phyloP scores from a whole-genome alignment of 495 filamentous ascomycete species.

The Evansstolkia leycettana region DNA sequence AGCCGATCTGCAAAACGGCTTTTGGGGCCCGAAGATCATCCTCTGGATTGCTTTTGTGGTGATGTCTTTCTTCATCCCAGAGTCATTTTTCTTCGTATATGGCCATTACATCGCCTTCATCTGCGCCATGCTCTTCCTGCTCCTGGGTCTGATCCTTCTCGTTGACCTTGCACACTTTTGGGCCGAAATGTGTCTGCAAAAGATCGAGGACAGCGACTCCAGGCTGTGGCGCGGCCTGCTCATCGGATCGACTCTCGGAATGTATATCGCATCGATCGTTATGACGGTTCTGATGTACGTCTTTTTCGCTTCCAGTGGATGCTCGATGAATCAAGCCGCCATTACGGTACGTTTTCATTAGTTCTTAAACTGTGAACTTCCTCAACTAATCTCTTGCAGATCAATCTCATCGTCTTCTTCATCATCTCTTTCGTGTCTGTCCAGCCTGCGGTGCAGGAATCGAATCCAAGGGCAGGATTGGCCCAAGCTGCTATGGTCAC shows the following conservation, averaged over 20 bases:
- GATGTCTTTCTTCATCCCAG: slow-evolving; percentile 87
- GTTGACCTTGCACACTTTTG: slow-evolving; percentile 96
- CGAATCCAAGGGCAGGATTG: slow-evolving; percentile 84
- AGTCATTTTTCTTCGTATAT: slow-evolving; percentile 90
- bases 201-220: slow-evolving; percentile 86
- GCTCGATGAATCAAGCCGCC: slow-evolving; percentile 85
- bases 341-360: slow-evolving; percentile 45
- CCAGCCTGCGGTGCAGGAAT: slow-evolving; percentile 81
- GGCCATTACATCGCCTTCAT: slow-evolving; percentile 86
- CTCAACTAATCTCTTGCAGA: slow-evolving; percentile 21
- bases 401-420: slow-evolving; percentile 80
- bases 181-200: slow-evolving; percentile 88
- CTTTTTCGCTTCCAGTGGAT: slow-evolving; percentile 78
- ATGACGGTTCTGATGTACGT: slow-evolving; percentile 97
- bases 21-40: slow-evolving; percentile 80
- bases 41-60: slow-evolving; percentile 80
- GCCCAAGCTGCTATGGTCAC: slow-evolving; percentile 97
- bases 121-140: slow-evolving; percentile 85
- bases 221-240: slow-evolving; percentile 71
- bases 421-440: slow-evolving; percentile 74
- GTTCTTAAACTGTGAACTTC: neutral
- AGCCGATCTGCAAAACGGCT: slow-evolving; percentile 86
- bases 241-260: slow-evolving; percentile 83
- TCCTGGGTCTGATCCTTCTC: slow-evolving; percentile 82
- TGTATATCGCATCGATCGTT: slow-evolving; percentile 80